These are phyloP conservation scores for Bathelium albidoporum DNA, from an alignment of 495 filamentous ascomycete genomes.

Conservation along the genomic window DNA sequence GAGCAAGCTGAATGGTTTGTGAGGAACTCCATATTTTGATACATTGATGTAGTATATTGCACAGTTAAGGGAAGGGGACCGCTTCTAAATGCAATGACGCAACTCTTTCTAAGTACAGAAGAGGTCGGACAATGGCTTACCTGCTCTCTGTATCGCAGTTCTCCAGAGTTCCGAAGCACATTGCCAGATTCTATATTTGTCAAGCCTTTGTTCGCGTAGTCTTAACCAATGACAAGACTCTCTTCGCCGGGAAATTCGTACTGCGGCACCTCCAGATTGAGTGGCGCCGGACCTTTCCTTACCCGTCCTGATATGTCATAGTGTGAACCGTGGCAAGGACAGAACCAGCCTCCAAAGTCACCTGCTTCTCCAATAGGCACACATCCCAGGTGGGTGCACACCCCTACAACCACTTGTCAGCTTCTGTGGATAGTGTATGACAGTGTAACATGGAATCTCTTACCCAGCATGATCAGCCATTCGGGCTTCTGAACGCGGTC, in stretches of 20 bases:
- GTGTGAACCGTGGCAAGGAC: slow-evolving; percentile 98
- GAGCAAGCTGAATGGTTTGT: neutral
- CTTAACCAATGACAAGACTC: slow-evolving; percentile 35
- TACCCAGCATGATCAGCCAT: slow-evolving; percentile 98
- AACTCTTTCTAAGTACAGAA: neutral
- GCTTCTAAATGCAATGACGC: slow-evolving; percentile 1
- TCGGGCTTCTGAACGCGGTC: slow-evolving; percentile 96
- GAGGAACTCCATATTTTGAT: neutral
- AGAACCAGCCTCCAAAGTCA: slow-evolving; percentile 99
- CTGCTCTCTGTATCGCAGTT: neutral
- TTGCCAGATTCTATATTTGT: neutral
- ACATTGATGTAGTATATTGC: neutral
- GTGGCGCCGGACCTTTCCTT: slow-evolving; percentile 87
- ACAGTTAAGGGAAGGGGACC: neutral
- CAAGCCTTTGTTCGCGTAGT: neutral
- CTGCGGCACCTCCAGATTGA: slow-evolving; percentile 89
- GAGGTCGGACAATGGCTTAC: neutral
- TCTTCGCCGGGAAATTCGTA: slow-evolving; percentile 52
- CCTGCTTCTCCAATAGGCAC: slow-evolving; percentile 98
- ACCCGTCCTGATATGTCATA: slow-evolving; percentile 98
- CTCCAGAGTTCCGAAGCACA: neutral
- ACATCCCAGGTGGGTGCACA: slow-evolving; percentile 98
- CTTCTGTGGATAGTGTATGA: neutral
- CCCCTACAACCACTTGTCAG: slow-evolving; percentile 42
- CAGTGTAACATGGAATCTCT: slow-evolving; percentile 13